Percentiles rank a stretch among this genome's conserved stretches.
Evolutionary conservation across 176 grass and related monocot species (phyloP).

Genomic region (Juncus inflexus): DNA sequence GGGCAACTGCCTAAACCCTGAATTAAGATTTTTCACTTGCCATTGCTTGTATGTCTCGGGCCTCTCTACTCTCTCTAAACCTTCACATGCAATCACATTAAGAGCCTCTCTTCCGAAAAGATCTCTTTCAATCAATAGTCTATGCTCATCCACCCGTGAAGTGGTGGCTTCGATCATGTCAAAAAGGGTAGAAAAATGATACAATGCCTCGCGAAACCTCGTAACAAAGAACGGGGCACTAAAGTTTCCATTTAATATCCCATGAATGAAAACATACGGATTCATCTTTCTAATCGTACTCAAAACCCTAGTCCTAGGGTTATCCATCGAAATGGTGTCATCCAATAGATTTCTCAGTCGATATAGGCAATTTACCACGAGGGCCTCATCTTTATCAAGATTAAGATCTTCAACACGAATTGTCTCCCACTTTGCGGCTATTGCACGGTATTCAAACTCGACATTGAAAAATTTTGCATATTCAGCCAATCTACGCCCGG

Average conservation of each 20-base stretch:
- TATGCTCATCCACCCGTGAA: constrained; percentile 10
- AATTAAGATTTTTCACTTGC: constrained; percentile 14
- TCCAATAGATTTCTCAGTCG: constrained; percentile 37
- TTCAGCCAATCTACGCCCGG: constrained; percentile 33
- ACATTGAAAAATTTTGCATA: constrained; percentile 42
- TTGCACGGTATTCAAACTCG: constrained; percentile 40
- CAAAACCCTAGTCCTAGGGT: constrained; percentile 39
- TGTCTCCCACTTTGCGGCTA: constrained; percentile 40
- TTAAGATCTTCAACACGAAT: constrained; percentile 36
- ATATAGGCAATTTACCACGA: constrained; percentile 37
- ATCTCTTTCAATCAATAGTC: constrained; percentile 9
- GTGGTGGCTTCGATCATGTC: constrained; percentile 12
- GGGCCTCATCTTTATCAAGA: constrained; percentile 37
- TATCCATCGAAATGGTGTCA: constrained; percentile 30
- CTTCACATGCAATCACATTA: too few relatives aligned
- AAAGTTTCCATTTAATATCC: constrained; percentile 33
- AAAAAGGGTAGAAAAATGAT: constrained; percentile 27
- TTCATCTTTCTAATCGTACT: constrained; percentile 36
- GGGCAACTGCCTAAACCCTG: constrained; percentile 18
- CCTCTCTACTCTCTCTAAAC: too few relatives aligned
- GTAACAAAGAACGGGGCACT: constrained; percentile 32
- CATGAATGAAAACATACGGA: constrained; percentile 37
- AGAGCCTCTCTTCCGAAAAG: constrained; percentile 16
- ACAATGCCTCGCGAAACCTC: constrained; percentile 38
- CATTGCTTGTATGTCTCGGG: constrained; percentile 7